Percentiles rank a stretch among this genome's conserved stretches.
Conservation (phyloP, 768 basidiomycete species). For the Amanita pallidorosea region DNA sequence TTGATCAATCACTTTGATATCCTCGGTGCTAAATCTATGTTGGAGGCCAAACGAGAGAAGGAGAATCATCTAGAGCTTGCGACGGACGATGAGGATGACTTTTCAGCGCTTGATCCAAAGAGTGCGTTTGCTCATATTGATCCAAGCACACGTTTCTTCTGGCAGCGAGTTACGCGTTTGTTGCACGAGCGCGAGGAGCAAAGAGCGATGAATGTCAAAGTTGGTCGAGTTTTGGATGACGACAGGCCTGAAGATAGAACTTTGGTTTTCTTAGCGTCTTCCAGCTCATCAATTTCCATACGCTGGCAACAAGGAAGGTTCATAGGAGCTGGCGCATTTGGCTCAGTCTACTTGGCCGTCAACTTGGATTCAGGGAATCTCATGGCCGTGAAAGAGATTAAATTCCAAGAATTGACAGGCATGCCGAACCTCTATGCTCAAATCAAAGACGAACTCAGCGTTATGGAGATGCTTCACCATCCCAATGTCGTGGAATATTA, state of each 20-base stretch:
- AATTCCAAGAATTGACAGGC: slow-evolving; percentile 88
- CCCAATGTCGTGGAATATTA: slow-evolving; percentile 98
- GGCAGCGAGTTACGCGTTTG: slow-evolving; percentile 58
- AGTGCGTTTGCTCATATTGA: slow-evolving; percentile 40
- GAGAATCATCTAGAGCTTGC: slow-evolving; percentile 65
- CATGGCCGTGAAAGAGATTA: slow-evolving; percentile 99
- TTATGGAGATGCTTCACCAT: slow-evolving; percentile 98
- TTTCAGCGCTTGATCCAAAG: slow-evolving; percentile 25
- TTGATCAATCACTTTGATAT: slow-evolving; percentile 97
- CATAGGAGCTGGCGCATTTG: slow-evolving; percentile 97
- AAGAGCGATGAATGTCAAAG: slow-evolving; percentile 55
- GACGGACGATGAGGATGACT: slow-evolving; percentile 37
- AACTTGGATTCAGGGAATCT: slow-evolving; percentile 92
- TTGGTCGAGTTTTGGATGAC: slow-evolving; percentile 90
- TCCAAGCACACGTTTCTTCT: slow-evolving; percentile 59
- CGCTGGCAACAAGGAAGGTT: slow-evolving; percentile 98
- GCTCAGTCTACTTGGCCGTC: slow-evolving; percentile 98
- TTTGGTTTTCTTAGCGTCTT: slow-evolving; percentile 87
- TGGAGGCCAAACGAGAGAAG: slow-evolving; percentile 84
- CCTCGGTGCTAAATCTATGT: slow-evolving; percentile 81
- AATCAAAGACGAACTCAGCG: slow-evolving; percentile 90
- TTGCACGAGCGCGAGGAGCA: slow-evolving; percentile 56
- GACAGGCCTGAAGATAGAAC: slow-evolving; percentile 92
- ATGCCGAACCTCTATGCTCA: slow-evolving; percentile 82
- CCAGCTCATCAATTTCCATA: slow-evolving; percentile 91